Evolutionary conservation across 2,329 filamentous ascomycete genomes (phyloP).

Genomic region (Clarireedia homoeocarpa): DNA sequence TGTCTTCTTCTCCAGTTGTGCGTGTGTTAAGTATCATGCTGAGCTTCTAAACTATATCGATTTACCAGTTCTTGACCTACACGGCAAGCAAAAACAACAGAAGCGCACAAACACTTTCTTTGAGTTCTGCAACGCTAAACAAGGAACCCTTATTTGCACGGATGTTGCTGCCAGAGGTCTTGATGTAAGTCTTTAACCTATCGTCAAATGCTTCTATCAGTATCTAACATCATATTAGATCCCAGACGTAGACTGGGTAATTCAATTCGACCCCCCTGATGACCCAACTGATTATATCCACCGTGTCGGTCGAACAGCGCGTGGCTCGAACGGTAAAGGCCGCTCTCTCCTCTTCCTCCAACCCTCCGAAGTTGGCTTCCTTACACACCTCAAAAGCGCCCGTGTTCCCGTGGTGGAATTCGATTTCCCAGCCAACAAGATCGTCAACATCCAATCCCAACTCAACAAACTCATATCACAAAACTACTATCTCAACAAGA

Average conservation of each 20-base stretch:
- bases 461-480: slow-evolving; percentile 89
- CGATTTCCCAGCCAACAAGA: slow-evolving; percentile 87
- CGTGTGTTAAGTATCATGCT: slow-evolving; percentile 90
- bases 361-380: slow-evolving; percentile 85
- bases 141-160: slow-evolving; percentile 88
- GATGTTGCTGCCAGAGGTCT: slow-evolving; percentile 93
- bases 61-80: slow-evolving; percentile 75
- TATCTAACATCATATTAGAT: slow-evolving; percentile 43
- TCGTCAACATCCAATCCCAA: slow-evolving; percentile 83
- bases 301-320: slow-evolving; percentile 87
- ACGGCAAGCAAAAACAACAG: slow-evolving; percentile 97
- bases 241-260: slow-evolving; percentile 90
- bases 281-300: slow-evolving; percentile 90
- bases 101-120: slow-evolving; percentile 99
- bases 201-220: background rate
- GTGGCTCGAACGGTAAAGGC: slow-evolving; percentile 76
- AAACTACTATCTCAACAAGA: slow-evolving; percentile 96
- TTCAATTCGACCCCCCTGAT: slow-evolving; percentile 92
- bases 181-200: slow-evolving; percentile 49
- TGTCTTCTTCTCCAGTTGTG: slow-evolving; percentile 89
- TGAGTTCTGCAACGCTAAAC: slow-evolving; percentile 80
- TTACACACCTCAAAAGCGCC: slow-evolving; percentile 83
- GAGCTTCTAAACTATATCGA: slow-evolving; percentile 98
- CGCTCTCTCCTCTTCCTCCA: slow-evolving; percentile 89
- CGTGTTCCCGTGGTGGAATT: slow-evolving; percentile 93